phyloP scores from a whole-genome alignment of 2,329 filamentous ascomycete species.

The Neurospora sp. region DNA sequence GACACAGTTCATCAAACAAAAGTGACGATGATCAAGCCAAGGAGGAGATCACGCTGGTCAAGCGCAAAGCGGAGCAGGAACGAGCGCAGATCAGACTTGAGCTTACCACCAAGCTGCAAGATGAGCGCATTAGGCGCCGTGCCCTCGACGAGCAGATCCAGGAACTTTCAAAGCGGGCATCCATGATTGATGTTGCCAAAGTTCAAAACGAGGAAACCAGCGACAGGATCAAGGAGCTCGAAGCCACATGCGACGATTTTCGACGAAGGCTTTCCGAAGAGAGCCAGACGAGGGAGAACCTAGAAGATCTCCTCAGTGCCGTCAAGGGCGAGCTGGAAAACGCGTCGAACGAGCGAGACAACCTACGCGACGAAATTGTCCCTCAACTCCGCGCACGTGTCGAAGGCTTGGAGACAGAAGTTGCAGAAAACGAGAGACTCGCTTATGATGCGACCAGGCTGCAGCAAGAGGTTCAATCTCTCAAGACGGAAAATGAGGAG shows the following conservation, averaged over 20 bases:
- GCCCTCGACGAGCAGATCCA: conserved; percentile 77
- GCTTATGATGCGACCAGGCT: conserved; percentile 75
- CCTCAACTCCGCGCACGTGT: conserved; percentile 68
- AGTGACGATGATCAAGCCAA: conserved; percentile 54
- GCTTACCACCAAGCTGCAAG: conserved; percentile 75
- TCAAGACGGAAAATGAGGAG: conserved; percentile 36
- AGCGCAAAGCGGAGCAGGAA: conserved; percentile 80
- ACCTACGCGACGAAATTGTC: conserved; percentile 79
- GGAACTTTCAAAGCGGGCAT: conserved; percentile 68
- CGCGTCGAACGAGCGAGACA: conserved; percentile 81
- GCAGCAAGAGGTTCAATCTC: conserved; percentile 70
- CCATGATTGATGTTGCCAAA: conserved; percentile 47
- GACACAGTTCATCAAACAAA: conserved; percentile 73
- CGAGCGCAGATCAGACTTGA: conserved; percentile 79
- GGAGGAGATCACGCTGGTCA: conserved; percentile 72
- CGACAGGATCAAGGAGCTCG: conserved; percentile 65
- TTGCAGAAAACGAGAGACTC: conserved; percentile 60
- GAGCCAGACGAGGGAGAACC: conserved; percentile 78
- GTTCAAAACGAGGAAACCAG: conserved; percentile 47
- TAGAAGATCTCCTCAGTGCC: conserved; percentile 81
- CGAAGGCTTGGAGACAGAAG: conserved; percentile 68
- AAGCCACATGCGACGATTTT: conserved; percentile 71
- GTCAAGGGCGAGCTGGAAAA: conserved; percentile 75
- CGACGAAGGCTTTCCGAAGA: conserved; percentile 77
- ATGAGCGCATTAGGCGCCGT: conserved; percentile 68